Conservation (phyloP, 768 basidiomycete species). For the Terana coerulea region DNA sequence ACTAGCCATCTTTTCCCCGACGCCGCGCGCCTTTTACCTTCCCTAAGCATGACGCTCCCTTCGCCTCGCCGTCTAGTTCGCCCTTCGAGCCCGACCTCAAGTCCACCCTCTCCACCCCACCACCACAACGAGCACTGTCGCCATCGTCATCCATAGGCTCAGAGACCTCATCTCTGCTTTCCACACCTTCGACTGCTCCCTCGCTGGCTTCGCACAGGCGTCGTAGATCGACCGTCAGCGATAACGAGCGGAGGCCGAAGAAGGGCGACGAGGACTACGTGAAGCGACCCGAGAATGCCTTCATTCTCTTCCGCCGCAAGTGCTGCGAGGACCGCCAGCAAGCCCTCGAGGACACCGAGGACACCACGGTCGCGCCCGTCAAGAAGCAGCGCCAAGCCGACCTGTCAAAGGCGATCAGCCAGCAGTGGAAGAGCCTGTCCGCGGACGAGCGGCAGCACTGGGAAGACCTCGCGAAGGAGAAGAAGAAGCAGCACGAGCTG, state of each 20-base stretch:
- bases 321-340: constrained; percentile 71
- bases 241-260: constrained; percentile 38
- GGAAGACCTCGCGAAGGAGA: constrained; percentile 75
- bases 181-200: constrained; percentile 25
- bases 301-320: constrained; percentile 79
- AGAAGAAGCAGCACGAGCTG: constrained; percentile 75
- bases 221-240: constrained; percentile 32
- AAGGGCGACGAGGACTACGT: constrained; percentile 81
- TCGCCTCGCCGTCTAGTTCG: constrained; percentile 60
- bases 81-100: constrained; percentile 72
- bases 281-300: constrained; percentile 81
- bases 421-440: constrained; percentile 71
- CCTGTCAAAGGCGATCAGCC: constrained; percentile 78
- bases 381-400: constrained; percentile 80
- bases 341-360: constrained; percentile 45
- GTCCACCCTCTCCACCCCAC: constrained; percentile 41
- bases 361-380: constrained; percentile 29
- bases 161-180: constrained; percentile 34
- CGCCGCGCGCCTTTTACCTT: constrained; percentile 70
- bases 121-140: constrained; percentile 38
- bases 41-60: constrained; percentile 39
- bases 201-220: constrained; percentile 31
- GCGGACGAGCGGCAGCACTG: constrained; percentile 66
- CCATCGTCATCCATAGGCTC: constrained; percentile 39
- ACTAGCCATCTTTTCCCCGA: constrained; percentile 57